Evolutionary conservation across 2,329 filamentous ascomycete species (phyloP).

Genomic region (Stemphylium lycopersici): DNA sequence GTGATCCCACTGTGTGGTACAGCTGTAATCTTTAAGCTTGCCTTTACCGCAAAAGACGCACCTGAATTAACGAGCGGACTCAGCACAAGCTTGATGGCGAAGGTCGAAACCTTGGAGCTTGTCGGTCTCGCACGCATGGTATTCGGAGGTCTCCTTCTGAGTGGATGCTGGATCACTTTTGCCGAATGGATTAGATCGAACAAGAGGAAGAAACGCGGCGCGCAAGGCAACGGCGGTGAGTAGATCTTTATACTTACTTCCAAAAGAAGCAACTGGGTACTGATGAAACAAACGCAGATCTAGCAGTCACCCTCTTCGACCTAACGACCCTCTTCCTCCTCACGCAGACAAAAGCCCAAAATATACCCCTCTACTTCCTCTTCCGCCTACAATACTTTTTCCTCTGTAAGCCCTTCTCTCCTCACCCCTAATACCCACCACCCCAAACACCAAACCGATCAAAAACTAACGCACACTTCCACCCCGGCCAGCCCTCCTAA

Average conservation of each 20-base stretch:
- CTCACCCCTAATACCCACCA: constrained; percentile 40
- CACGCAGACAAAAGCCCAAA: constrained; percentile 84
- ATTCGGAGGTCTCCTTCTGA: constrained; percentile 46
- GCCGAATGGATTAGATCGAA: constrained; percentile 35
- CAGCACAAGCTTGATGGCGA: constrained; percentile 52
- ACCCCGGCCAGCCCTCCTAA: constrained; percentile 42
- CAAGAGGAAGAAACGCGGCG: constrained; percentile 17
- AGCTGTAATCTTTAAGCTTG: constrained; percentile 84
- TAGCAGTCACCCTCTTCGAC: constrained; percentile 61
- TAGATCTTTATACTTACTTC: neutral
- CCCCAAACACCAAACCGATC: neutral
- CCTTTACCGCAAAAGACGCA: constrained; percentile 85
- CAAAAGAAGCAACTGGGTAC: no score
- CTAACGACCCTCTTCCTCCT: constrained; percentile 79
- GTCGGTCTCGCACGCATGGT: constrained; percentile 42
- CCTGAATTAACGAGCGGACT: constrained; percentile 70
- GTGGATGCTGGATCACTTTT: constrained; percentile 37
- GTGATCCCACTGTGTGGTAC: constrained; percentile 55
- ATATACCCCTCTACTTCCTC: constrained; percentile 83
- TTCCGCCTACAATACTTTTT: constrained; percentile 68
- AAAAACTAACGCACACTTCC: neutral
- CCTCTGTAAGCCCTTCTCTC: constrained; percentile 45
- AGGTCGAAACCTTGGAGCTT: constrained; percentile 49
- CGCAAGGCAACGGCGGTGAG: constrained; percentile 36
- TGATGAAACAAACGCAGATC: constrained; percentile 41